phyloP scores from a whole-genome alignment of 2,329 filamentous ascomycete species.

The Botryotinia globosa region DNA sequence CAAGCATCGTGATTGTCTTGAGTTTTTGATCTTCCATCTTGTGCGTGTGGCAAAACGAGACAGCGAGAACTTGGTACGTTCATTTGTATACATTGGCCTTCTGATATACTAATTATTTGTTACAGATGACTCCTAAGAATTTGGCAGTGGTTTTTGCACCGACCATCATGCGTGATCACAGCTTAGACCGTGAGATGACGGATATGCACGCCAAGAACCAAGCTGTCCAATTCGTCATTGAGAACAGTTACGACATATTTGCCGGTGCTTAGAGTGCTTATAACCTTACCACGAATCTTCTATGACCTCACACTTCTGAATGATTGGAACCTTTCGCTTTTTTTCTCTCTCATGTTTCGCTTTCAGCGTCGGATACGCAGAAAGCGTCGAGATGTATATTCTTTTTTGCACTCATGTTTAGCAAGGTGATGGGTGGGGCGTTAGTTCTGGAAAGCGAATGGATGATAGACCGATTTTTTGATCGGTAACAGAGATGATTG shows the following conservation, averaged over 20 bases:
- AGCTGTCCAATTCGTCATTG: conserved; percentile 88
- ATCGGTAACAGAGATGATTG: conserved; percentile 3
- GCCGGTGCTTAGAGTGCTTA: conserved; percentile 28
- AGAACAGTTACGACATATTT: conserved; percentile 84
- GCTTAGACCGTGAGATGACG: conserved; percentile 89
- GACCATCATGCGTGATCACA: conserved; percentile 91
- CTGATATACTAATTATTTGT: conserved; percentile 33
- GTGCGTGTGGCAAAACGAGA: conserved; percentile 80
- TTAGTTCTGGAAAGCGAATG: conserved; percentile 21
- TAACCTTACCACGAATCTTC: conserved; percentile 1
- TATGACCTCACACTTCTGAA: conserved; percentile 16
- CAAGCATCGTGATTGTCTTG: conserved; percentile 82
- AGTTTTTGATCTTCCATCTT: conserved; percentile 92
- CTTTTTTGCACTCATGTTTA: conserved; percentile 17
- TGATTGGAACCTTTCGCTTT: conserved; percentile 15
- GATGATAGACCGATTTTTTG: conserved; percentile 28
- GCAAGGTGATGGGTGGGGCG: conserved; percentile 13
- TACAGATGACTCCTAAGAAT: conserved; percentile 91
- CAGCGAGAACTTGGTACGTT: conserved; percentile 74
- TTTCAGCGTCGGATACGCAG: conserved; percentile 5
- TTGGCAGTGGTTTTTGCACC: conserved; percentile 95
- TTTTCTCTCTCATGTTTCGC: conserved; percentile 14
- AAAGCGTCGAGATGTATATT: conserved; percentile 11
- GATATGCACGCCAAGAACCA: conserved; percentile 93
- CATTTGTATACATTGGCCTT: background rate